These are phyloP conservation scores for Phytophthora gonapodyides DNA, from an alignment of 352 stramenopile genomes.

Conservation along the genomic window DNA sequence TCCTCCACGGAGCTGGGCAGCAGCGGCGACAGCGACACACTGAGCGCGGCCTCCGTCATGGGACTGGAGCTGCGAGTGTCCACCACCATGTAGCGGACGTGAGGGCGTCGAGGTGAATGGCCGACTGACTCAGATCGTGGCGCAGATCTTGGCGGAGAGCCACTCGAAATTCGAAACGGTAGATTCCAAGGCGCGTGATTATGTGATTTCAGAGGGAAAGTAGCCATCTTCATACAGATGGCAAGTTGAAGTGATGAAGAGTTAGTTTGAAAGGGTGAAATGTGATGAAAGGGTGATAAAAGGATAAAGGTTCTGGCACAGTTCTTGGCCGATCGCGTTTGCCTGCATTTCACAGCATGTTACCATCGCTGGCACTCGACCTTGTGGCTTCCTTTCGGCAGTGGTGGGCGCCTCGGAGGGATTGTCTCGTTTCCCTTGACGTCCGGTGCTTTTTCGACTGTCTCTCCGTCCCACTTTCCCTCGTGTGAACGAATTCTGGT, in stretches of 20 bases:
- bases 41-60: constrained; percentile 58
- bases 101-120: constrained; percentile 6
- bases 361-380: too few species aligned
- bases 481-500: background rate
- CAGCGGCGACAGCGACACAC: constrained; percentile 78
- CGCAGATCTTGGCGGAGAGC: constrained; percentile 21
- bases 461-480: constrained; percentile 7
- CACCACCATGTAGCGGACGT: constrained; percentile 43
- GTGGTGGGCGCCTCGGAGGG: too few species aligned
- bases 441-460: constrained; percentile 8
- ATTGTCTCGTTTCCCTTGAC: background rate
- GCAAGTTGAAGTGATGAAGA: background rate
- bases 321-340: too few species aligned
- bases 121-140: constrained; percentile 22
- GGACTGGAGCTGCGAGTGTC: constrained; percentile 38
- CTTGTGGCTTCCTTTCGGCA: too few species aligned
- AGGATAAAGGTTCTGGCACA: too few species aligned
- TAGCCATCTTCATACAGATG: too few species aligned
- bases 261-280: too few species aligned
- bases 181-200: too few species aligned
- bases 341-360: too few species aligned
- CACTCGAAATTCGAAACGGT: constrained; percentile 27
- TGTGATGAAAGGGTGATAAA: background rate
- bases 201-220: constrained; percentile 4
- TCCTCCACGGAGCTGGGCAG: constrained; percentile 82